phyloP scores from a whole-genome alignment of 2,329 filamentous ascomycete genomes.

The Pseudophaeomoniella oleicola region DNA sequence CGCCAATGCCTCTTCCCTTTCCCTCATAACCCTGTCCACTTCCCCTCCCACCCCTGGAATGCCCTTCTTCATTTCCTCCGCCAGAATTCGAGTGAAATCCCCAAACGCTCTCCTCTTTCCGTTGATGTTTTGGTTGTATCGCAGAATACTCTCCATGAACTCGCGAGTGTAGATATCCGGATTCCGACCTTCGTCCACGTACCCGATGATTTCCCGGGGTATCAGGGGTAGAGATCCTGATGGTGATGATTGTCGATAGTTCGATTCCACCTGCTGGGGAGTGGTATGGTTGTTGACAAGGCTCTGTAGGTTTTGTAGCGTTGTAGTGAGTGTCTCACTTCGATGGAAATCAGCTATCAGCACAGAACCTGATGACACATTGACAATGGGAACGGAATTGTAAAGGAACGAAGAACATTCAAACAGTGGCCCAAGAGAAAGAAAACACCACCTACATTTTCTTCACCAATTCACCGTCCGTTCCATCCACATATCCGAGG shows the following conservation, averaged over 20 bases:
- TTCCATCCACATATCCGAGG: background rate
- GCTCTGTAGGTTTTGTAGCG: slow-evolving; percentile 1
- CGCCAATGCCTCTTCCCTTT: slow-evolving; percentile 8
- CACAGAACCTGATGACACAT: background rate
- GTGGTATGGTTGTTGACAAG: slow-evolving; percentile 11
- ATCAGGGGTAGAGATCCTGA: slow-evolving; percentile 18
- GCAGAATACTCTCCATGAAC: slow-evolving; percentile 49
- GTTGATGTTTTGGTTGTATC: slow-evolving; percentile 47
- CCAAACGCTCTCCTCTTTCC: slow-evolving; percentile 46
- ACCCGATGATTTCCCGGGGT: slow-evolving; percentile 46
- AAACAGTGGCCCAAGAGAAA: background rate
- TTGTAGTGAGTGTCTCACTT: background rate
- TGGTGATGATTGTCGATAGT: slow-evolving; percentile 23
- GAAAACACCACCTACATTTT: background rate
- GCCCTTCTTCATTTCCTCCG: slow-evolving; percentile 40
- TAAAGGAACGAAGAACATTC: background rate
- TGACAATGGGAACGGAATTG: background rate
- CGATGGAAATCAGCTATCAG: background rate
- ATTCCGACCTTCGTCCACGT: slow-evolving; percentile 48
- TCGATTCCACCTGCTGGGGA: slow-evolving; percentile 16
- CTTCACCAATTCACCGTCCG: background rate
- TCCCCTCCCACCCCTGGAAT: slow-evolving; percentile 43
- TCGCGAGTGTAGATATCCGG: slow-evolving; percentile 54
- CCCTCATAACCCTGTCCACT: slow-evolving; percentile 34
- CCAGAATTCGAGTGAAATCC: slow-evolving; percentile 43